These are phyloP conservation scores for Crinitomyces ghanaensis DNA, from an alignment of 805 yeast genomes.

Conservation along the genomic window DNA sequence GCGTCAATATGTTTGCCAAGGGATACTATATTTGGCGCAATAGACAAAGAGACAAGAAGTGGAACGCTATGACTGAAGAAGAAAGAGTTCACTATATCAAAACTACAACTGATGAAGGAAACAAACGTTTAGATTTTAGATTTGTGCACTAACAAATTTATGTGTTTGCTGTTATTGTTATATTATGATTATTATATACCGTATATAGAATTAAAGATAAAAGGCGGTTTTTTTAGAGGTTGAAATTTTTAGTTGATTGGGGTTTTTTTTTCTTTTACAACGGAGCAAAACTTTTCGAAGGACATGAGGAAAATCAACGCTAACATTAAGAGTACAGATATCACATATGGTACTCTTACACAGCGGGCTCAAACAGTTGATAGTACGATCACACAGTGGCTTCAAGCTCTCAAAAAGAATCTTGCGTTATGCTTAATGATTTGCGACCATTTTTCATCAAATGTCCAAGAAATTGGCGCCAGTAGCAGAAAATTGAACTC, in stretches of 20 bases:
- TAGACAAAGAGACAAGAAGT: conserved; percentile 29
- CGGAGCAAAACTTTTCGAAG: no score
- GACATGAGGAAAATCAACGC: no score
- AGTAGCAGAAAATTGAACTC: no score
- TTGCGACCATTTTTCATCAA: no score
- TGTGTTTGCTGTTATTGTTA: background rate
- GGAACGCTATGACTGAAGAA: conserved; percentile 41
- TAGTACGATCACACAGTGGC: no score
- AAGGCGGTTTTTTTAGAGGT: background rate
- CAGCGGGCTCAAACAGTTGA: no score
- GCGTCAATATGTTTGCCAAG: conserved; percentile 17
- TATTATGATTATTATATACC: background rate
- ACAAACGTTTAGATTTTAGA: conserved; percentile 44
- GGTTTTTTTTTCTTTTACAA: background rate
- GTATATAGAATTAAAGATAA: background rate
- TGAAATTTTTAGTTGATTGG: background rate
- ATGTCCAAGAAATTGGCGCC: no score
- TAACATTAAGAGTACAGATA: no score
- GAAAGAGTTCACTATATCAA: conserved; percentile 38
- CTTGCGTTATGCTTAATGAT: no score
- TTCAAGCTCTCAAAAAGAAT: no score
- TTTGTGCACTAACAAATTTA: conserved; percentile 29
- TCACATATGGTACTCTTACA: no score
- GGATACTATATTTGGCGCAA: conserved; percentile 26
- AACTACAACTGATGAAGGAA: conserved; percentile 42